Evolutionary conservation across 2,329 filamentous ascomycete species (phyloP).

Genomic region (Neophaeococcomyces mojaviensis): DNA sequence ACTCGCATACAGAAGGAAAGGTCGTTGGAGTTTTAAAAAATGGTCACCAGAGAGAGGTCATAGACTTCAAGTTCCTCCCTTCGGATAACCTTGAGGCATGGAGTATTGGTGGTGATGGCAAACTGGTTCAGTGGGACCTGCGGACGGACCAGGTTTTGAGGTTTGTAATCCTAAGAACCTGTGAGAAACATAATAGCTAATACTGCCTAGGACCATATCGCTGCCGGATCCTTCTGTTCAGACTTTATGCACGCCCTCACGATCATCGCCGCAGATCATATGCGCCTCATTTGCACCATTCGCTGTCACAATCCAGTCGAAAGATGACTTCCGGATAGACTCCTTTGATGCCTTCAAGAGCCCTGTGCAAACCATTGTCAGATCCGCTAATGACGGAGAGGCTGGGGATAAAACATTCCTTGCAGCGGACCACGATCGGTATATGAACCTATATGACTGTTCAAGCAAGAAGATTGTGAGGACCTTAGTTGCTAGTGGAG

Average conservation of each 20-base stretch:
- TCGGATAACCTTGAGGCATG: slow-evolving; percentile 45
- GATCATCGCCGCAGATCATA: slow-evolving; percentile 37
- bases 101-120: slow-evolving; percentile 48
- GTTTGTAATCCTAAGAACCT: slow-evolving; percentile 26
- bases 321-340: slow-evolving; percentile 29
- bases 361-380: slow-evolving; percentile 39
- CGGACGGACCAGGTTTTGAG: slow-evolving; percentile 35
- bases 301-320: slow-evolving; percentile 36
- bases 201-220: slow-evolving; percentile 33
- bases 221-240: slow-evolving; percentile 36
- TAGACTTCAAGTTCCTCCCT: slow-evolving; percentile 45
- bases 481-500: slow-evolving; percentile 43
- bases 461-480: slow-evolving; percentile 36
- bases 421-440: slow-evolving; percentile 43
- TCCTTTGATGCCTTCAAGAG: slow-evolving; percentile 44
- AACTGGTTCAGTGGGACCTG: slow-evolving; percentile 47
- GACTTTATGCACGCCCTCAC: slow-evolving; percentile 35
- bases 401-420: slow-evolving; percentile 34
- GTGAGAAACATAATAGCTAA: slow-evolving; percentile 5
- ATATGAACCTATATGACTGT: slow-evolving; percentile 43
- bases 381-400: slow-evolving; percentile 29
- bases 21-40: slow-evolving; percentile 38
- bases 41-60: slow-evolving; percentile 41
- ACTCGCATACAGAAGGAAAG: slow-evolving; percentile 42
- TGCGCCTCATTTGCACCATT: slow-evolving; percentile 45